Evolutionary conservation across 805 yeast genomes (phyloP).

Genomic region (Blastobotrys peoriensis): DNA sequence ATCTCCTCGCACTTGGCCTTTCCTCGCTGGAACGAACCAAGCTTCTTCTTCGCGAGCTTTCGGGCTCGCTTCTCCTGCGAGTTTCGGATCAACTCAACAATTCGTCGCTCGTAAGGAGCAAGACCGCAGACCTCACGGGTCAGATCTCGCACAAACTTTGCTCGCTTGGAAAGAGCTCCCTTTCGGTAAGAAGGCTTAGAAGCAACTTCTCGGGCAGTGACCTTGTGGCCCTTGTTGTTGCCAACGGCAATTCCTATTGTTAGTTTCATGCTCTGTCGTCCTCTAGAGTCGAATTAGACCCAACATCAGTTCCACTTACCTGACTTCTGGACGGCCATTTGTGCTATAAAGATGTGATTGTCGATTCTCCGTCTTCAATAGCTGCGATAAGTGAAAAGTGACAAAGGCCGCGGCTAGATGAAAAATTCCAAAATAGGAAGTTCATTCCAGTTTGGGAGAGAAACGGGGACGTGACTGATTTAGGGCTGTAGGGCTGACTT

Average conservation of each 20-base stretch:
- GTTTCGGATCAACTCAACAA: slow-evolving; percentile 98
- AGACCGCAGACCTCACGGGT: slow-evolving; percentile 97
- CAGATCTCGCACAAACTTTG: slow-evolving; percentile 89
- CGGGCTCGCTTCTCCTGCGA: slow-evolving; percentile 99
- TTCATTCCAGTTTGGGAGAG: slow-evolving; percentile 3
- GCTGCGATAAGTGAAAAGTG: slow-evolving; percentile 5
- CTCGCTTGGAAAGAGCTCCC: slow-evolving; percentile 94
- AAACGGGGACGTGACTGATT: too few species aligned
- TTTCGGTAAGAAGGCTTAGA: slow-evolving; percentile 92
- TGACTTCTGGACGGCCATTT: slow-evolving; percentile 25
- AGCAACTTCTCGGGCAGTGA: slow-evolving; percentile 74
- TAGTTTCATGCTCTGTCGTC: too few species aligned
- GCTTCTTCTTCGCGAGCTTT: slow-evolving; percentile 98
- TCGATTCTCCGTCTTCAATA: slow-evolving; percentile 3
- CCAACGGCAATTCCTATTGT: slow-evolving; percentile 85
- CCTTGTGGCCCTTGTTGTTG: slow-evolving; percentile 98
- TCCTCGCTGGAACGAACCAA: slow-evolving; percentile 99
- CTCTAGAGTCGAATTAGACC: neutral
- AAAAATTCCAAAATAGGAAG: neutral
- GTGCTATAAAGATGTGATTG: slow-evolving; percentile 6
- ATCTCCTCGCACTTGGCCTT: slow-evolving; percentile 99
- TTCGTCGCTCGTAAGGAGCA: slow-evolving; percentile 99
- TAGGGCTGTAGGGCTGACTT: too few species aligned
- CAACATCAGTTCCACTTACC: slow-evolving; percentile 15
- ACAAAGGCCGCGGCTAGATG: slow-evolving; percentile 1